Evolutionary conservation across 2,329 filamentous ascomycete genomes (phyloP).

Genomic region (Ceratocystis destructans): DNA sequence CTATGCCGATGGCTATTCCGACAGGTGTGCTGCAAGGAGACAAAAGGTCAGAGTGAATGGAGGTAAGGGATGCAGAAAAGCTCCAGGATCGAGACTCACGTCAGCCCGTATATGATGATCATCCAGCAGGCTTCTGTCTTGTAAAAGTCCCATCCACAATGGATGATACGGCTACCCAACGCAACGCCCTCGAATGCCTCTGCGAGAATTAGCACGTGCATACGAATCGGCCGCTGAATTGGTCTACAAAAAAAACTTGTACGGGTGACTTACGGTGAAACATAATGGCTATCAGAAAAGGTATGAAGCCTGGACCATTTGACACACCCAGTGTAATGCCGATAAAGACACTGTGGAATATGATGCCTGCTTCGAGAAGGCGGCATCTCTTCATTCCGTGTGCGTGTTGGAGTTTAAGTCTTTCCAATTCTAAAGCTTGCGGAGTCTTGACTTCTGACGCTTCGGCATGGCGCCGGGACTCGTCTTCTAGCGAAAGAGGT

Average conservation of each 20-base stretch:
- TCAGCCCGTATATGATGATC: constrained; percentile 43
- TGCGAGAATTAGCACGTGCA: constrained; percentile 18
- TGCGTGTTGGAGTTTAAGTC: background rate
- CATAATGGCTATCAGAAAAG: constrained; percentile 64
- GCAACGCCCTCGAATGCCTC: constrained; percentile 44
- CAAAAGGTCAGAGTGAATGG: background rate
- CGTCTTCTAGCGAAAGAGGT: no score
- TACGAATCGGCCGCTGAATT: constrained; percentile 15
- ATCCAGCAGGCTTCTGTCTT: constrained; percentile 42
- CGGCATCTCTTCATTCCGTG: constrained; percentile 44
- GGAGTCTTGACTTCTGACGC: constrained; percentile 27
- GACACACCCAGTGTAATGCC: constrained; percentile 72
- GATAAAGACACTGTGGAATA: constrained; percentile 70
- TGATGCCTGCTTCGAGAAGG: constrained; percentile 55
- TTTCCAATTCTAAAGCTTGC: constrained; percentile 38
- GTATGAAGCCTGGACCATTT: constrained; percentile 59
- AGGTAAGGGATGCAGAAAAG: background rate
- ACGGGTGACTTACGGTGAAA: constrained; percentile 44
- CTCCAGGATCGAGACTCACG: constrained; percentile 26
- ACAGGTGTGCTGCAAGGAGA: constrained; percentile 43
- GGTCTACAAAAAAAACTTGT: background rate
- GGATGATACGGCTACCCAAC: constrained; percentile 49
- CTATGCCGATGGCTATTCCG: constrained; percentile 59
- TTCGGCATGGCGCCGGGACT: background rate
- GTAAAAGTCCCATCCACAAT: constrained; percentile 32